Evolutionary conservation across 1,284 basidiomycete genomes (phyloP).

Genomic region (Sphagnurus paluster): DNA sequence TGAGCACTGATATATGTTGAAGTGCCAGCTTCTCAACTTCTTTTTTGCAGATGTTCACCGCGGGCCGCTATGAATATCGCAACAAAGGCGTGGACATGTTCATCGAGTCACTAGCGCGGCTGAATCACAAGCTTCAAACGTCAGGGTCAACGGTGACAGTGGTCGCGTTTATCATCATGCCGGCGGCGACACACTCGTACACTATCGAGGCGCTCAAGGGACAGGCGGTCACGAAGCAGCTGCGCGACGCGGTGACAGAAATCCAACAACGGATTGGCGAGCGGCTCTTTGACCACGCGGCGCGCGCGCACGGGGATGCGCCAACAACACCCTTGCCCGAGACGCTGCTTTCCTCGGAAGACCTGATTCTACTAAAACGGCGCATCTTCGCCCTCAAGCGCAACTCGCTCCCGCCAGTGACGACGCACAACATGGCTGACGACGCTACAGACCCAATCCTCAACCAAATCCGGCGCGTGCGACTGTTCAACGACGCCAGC

Average conservation of each 20-base stretch:
- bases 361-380: conserved; percentile 94
- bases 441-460: conserved; percentile 91
- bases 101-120: conserved; percentile 91
- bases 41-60: conserved; percentile 80
- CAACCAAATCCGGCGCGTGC: conserved; percentile 91
- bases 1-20: too few species aligned
- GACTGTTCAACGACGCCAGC: conserved; percentile 80
- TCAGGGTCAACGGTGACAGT: conserved; percentile 70
- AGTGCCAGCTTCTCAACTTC: conserved; percentile 2
- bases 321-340: conserved; percentile 64
- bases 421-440: conserved; percentile 98
- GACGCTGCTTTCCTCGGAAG: conserved; percentile 81
- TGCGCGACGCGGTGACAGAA: conserved; percentile 92
- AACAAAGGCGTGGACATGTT: conserved; percentile 99
- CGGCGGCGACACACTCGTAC: conserved; percentile 93
- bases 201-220: conserved; percentile 98
- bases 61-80: conserved; percentile 97
- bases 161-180: conserved; percentile 99
- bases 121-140: conserved; percentile 89
- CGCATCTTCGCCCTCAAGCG: conserved; percentile 96
- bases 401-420: conserved; percentile 89
- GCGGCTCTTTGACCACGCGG: conserved; percentile 91
- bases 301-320: conserved; percentile 83
- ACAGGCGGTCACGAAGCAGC: conserved; percentile 96
- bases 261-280: conserved; percentile 93